Evolutionary conservation across 2,329 filamentous ascomycete species (phyloP).

Genomic region (Arthrobotrys musiformis): DNA sequence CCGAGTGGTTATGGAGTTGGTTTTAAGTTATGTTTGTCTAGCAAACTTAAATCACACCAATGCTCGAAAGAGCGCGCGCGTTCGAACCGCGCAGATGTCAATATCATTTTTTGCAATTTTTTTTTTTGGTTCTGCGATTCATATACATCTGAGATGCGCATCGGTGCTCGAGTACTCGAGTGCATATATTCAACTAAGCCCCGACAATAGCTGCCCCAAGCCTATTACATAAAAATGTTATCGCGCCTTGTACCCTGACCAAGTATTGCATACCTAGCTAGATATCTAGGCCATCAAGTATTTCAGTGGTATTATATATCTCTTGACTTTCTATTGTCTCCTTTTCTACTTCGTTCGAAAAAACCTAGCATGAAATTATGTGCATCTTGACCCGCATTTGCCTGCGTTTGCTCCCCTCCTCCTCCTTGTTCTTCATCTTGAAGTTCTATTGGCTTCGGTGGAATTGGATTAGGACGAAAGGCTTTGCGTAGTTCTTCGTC

Average conservation of each 20-base stretch:
- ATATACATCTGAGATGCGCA: too few relatives aligned
- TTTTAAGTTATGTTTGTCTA: conserved; percentile 54
- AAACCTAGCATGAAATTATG: background rate
- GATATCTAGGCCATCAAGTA: too few relatives aligned
- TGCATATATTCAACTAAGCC: too few relatives aligned
- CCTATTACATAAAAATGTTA: too few relatives aligned
- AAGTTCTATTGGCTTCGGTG: background rate
- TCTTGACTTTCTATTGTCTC: background rate
- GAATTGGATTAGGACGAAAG: background rate
- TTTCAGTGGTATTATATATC: background rate
- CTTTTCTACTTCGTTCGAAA: background rate
- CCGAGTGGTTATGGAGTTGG: conserved; percentile 57
- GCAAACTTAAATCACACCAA: conserved; percentile 56
- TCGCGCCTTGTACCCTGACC: too few relatives aligned
- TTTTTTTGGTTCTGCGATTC: too few relatives aligned
- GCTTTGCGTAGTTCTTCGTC: background rate
- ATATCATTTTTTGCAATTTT: conserved; percentile 41
- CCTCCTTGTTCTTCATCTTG: background rate
- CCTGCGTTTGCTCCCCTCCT: background rate
- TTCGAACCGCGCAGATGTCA: conserved; percentile 57
- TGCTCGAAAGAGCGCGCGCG: conserved; percentile 56
- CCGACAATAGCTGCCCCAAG: too few relatives aligned
- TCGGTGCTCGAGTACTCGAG: too few relatives aligned
- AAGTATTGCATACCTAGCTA: too few relatives aligned
- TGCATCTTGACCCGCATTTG: background rate